Percentiles rank a stretch among this genome's conserved stretches.
phyloP scores from a whole-genome alignment of 805 yeast genomes.

The Wickerhamiella siamensis region DNA sequence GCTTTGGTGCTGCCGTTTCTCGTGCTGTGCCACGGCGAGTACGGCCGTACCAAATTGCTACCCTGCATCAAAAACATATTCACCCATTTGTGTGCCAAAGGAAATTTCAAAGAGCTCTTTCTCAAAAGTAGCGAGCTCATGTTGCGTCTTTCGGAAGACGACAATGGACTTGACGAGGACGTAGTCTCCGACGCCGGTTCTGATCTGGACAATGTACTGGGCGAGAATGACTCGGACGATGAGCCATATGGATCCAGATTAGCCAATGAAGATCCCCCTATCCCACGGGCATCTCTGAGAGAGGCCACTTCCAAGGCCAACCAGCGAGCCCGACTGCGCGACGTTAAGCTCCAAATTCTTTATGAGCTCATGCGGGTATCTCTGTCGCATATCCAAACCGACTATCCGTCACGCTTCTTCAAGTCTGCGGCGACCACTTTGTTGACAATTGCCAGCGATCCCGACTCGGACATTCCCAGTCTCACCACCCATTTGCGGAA shows the following conservation, averaged over 20 bases:
- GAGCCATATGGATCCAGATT: too few species aligned
- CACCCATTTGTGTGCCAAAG: slow-evolving; percentile 48
- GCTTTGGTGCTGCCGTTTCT: slow-evolving; percentile 43
- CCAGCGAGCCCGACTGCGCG: slow-evolving; percentile 22
- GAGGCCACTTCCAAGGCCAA: background rate
- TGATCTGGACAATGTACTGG: background rate
- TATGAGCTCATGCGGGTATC: slow-evolving; percentile 50
- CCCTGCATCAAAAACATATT: slow-evolving; percentile 35
- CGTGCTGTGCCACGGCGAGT: slow-evolving; percentile 10
- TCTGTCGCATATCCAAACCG: slow-evolving; percentile 46
- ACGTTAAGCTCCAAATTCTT: slow-evolving; percentile 48
- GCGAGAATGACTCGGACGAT: background rate
- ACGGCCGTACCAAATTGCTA: slow-evolving; percentile 14
- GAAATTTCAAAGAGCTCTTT: slow-evolving; percentile 71
- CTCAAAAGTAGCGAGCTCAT: slow-evolving; percentile 57
- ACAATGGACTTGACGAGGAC: background rate
- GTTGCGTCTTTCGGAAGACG: slow-evolving; percentile 5
- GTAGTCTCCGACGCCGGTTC: background rate
- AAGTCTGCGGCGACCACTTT: slow-evolving; percentile 51
- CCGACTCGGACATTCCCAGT: slow-evolving; percentile 28
- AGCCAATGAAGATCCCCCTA: background rate
- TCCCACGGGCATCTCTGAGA: background rate
- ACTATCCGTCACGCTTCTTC: slow-evolving; percentile 68
- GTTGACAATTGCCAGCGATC: slow-evolving; percentile 33
- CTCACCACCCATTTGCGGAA: slow-evolving; percentile 41